A percentile compares a stretch with the other conserved stretches of the same genome.
Conservation (phyloP, 1,284 basidiomycete genomes). For the Psilocybe mexicana region DNA sequence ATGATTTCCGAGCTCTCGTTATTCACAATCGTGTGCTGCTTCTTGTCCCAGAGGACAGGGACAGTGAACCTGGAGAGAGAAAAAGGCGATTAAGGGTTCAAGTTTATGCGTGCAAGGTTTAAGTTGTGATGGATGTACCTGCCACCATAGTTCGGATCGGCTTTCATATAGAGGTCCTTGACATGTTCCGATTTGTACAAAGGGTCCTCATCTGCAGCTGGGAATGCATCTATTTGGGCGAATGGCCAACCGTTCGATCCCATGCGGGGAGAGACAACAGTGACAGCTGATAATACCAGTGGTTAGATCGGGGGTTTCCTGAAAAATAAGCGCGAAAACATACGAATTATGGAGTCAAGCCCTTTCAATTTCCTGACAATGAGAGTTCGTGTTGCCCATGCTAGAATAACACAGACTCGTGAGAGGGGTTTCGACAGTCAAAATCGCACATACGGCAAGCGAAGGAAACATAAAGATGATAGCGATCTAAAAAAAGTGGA, state of each 20-base stretch:
- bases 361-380: constrained; percentile 93
- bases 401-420: constrained; percentile 34
- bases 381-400: constrained; percentile 92
- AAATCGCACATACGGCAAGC: constrained; percentile 63
- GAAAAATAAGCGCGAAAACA: background rate
- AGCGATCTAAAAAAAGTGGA: constrained; percentile 56
- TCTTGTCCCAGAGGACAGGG: constrained; percentile 96
- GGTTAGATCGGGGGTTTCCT: constrained; percentile 5
- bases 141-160: constrained; percentile 68
- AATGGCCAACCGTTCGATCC: constrained; percentile 89
- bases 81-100: background rate
- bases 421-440: background rate
- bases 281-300: constrained; percentile 54
- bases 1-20: constrained; percentile 96
- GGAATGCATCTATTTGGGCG: constrained; percentile 67
- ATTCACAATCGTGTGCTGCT: constrained; percentile 87
- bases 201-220: constrained; percentile 72
- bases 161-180: constrained; percentile 84
- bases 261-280: constrained; percentile 86
- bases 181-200: constrained; percentile 72
- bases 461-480: constrained; percentile 86
- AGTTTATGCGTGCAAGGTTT: background rate
- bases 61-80: constrained; percentile 69
- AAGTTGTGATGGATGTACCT: constrained; percentile 40
- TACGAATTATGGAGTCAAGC: constrained; percentile 81